phyloP scores from a whole-genome alignment of 1,284 basidiomycete genomes.

The Wolfiporia cocos region DNA sequence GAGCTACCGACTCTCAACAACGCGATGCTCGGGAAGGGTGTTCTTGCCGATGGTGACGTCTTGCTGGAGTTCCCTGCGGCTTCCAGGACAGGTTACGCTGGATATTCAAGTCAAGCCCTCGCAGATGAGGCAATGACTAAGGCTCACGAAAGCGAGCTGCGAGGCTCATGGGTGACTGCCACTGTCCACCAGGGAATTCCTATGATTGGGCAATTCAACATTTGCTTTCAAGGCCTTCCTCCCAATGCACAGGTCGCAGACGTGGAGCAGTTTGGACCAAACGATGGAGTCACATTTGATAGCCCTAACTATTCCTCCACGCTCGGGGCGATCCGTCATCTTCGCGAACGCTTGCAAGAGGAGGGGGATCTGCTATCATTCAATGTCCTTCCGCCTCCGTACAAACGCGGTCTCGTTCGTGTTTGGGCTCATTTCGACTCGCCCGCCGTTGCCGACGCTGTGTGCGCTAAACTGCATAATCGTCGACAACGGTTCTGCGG shows the following conservation, averaged over 20 bases:
- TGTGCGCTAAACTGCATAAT: conserved; percentile 38
- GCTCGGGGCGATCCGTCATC: conserved; percentile 29
- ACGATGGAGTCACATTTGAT: conserved; percentile 44
- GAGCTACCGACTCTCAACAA: conserved; percentile 33
- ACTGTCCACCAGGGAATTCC: conserved; percentile 48
- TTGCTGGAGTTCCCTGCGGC: conserved; percentile 42
- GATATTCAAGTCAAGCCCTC: conserved; percentile 41
- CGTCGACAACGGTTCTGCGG: conserved; percentile 38
- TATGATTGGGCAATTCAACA: conserved; percentile 45
- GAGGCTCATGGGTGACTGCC: conserved; percentile 37
- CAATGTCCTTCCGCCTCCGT: conserved; percentile 44
- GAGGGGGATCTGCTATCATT: conserved; percentile 36
- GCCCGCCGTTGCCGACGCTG: conserved; percentile 40
- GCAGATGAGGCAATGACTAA: conserved; percentile 42
- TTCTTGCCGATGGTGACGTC: conserved; percentile 41
- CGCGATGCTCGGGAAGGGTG: conserved; percentile 24
- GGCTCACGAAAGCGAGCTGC: conserved; percentile 28
- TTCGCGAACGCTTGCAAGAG: conserved; percentile 26
- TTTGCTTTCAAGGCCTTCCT: conserved; percentile 51
- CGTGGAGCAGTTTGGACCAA: conserved; percentile 38
- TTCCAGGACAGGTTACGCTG: conserved; percentile 45
- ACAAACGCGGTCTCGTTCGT: conserved; percentile 38
- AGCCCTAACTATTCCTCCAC: conserved; percentile 42
- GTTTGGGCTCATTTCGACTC: conserved; percentile 50
- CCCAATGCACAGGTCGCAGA: conserved; percentile 33